Conservation (phyloP, 257 asterid genomes). For the Solanum ossicruentum region DNA sequence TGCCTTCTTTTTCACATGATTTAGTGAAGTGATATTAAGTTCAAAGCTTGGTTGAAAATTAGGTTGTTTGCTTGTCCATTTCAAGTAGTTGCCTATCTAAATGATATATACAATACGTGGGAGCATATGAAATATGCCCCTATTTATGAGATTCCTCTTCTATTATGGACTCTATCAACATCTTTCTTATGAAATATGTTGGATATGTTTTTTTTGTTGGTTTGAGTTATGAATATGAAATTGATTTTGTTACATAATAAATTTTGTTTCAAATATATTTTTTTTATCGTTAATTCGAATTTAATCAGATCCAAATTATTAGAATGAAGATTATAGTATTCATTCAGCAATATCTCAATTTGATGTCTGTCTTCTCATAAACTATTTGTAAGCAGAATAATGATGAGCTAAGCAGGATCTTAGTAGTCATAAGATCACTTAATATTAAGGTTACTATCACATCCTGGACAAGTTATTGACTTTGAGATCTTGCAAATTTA, state of each 20-base stretch:
- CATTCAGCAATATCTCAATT: background rate
- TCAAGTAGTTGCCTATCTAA: background rate
- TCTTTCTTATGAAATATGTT: background rate
- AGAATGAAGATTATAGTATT: too few species aligned
- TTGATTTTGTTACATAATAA: fast-evolving
- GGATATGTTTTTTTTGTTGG: too few species aligned
- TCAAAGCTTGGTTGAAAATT: background rate
- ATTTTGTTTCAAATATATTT: too few species aligned
- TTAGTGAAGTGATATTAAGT: conserved; percentile 8
- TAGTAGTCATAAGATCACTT: background rate
- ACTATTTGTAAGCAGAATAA: background rate
- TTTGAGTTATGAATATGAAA: too few species aligned
- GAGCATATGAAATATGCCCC: background rate
- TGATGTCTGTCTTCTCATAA: background rate
- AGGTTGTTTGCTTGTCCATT: background rate
- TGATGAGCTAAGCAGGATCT: background rate
- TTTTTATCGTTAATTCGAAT: fast-evolving
- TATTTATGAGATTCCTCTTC: background rate
- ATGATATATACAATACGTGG: background rate
- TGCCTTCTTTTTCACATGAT: background rate
- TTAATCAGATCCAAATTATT: too few species aligned
- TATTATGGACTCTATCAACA: background rate
- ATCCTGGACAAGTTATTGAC: background rate
- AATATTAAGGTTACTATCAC: background rate
- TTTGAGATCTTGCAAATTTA: background rate